Evolutionary conservation across 331 rosid genomes (phyloP).

Genomic region (Saraca asoca): DNA sequence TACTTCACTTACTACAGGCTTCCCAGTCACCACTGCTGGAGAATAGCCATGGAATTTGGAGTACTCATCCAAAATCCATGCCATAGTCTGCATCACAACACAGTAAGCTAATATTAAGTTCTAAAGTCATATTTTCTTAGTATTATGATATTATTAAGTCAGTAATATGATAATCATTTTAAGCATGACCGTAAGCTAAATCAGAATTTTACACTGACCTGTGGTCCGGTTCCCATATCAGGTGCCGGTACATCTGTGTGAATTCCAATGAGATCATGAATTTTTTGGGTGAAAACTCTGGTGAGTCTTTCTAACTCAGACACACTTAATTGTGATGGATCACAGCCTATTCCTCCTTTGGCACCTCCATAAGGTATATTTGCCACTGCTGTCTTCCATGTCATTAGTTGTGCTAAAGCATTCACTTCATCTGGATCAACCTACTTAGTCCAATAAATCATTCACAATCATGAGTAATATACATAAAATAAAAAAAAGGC

Average conservation of each 20-base stretch:
- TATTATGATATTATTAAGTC: not conserved
- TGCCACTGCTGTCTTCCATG: conserved; percentile 96
- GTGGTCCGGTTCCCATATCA: conserved; percentile 98
- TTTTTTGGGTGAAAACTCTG: conserved; percentile 88
- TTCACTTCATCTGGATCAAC: conserved; percentile 94
- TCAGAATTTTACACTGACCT: conserved; percentile 44
- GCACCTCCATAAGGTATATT: conserved; percentile 95
- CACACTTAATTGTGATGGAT: conserved; percentile 61
- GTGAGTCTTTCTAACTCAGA: conserved; percentile 89
- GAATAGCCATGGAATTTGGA: conserved; percentile 96
- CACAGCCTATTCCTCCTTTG: conserved; percentile 89
- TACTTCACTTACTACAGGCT: conserved; percentile 69
- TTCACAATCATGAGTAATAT: not conserved
- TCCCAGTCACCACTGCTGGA: conserved; percentile 93
- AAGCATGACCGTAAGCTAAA: not conserved
- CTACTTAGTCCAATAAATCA: conserved; percentile 37
- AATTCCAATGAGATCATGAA: conserved; percentile 83
- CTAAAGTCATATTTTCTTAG: not conserved
- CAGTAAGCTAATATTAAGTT: conserved; percentile 5
- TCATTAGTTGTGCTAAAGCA: conserved; percentile 92
- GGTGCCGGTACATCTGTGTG: conserved; percentile 95
- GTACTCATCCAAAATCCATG: conserved; percentile 95
- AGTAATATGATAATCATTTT: conserved; percentile 11
- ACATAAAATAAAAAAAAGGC: no score
- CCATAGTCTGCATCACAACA: conserved; percentile 70